phyloP scores from a whole-genome alignment of 2,329 filamentous ascomycete genomes.

The Beauveria sp. region DNA sequence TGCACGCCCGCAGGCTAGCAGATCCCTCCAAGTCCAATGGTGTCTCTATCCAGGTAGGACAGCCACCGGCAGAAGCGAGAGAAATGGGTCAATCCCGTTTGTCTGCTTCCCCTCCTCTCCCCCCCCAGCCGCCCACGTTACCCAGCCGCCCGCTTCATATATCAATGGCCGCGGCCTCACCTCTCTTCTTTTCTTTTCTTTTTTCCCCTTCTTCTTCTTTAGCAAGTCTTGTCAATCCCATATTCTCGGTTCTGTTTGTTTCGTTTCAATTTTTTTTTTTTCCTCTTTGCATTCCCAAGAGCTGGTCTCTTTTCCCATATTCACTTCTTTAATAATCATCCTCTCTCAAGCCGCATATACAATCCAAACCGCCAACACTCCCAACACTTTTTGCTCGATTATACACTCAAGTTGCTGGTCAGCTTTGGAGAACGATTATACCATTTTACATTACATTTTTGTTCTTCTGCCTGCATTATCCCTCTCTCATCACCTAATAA shows the following conservation, averaged over 20 bases:
- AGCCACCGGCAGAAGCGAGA: no score
- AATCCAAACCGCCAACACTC: slow-evolving; percentile 7
- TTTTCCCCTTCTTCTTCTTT: slow-evolving; percentile 42
- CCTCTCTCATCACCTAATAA: slow-evolving; percentile 31
- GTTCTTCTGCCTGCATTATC: slow-evolving; percentile 16
- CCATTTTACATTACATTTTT: slow-evolving; percentile 21
- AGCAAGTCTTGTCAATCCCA: slow-evolving; percentile 32
- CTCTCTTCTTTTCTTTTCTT: slow-evolving; percentile 31
- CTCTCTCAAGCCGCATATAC: slow-evolving; percentile 21
- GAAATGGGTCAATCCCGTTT: neutral
- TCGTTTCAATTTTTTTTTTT: slow-evolving; percentile 24
- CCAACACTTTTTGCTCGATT: slow-evolving; percentile 9
- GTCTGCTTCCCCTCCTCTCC: neutral
- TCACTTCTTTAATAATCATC: slow-evolving; percentile 25
- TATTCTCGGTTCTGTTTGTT: slow-evolving; percentile 35
- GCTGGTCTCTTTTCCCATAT: slow-evolving; percentile 42
- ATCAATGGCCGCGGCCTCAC: slow-evolving; percentile 23
- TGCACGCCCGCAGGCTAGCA: neutral
- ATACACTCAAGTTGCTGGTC: slow-evolving; percentile 31
- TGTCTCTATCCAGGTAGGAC: neutral
- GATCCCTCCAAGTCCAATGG: neutral
- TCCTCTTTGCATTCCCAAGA: slow-evolving; percentile 36
- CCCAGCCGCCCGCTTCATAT: slow-evolving; percentile 1
- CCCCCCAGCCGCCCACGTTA: neutral
- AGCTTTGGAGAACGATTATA: slow-evolving; percentile 28